Percentiles rank a stretch among this genome's conserved stretches.
Conservation (phyloP, 495 filamentous ascomycete species). For the Aspergillus indologenus region DNA sequence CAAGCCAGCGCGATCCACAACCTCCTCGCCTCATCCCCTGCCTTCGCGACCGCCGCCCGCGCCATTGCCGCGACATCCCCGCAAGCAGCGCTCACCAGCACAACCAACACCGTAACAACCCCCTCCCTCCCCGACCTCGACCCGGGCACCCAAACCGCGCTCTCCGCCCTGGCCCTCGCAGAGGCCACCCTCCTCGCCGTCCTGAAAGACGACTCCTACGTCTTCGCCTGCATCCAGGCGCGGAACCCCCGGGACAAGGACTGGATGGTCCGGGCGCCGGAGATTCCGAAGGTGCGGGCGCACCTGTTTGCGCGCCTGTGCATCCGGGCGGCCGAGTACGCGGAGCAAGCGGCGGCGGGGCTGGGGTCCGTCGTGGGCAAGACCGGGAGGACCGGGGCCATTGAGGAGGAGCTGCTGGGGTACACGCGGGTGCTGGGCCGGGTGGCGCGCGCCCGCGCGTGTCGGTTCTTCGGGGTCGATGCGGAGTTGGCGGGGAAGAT, state of each 20-base stretch:
- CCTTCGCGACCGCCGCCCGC: slow-evolving; percentile 15
- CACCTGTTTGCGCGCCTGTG: slow-evolving; percentile 84
- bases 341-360: slow-evolving; percentile 48
- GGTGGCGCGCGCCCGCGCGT: slow-evolving; percentile 75
- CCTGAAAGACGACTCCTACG: slow-evolving; percentile 90
- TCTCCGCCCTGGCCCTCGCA: slow-evolving; percentile 71
- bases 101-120: slow-evolving; percentile 8
- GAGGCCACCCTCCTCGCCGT: slow-evolving; percentile 89
- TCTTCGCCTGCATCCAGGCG: slow-evolving; percentile 69
- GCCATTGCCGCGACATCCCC: slow-evolving; percentile 23
- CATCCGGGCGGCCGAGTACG: slow-evolving; percentile 60
- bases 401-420: slow-evolving; percentile 59
- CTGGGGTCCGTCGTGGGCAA: slow-evolving; percentile 39
- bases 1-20: slow-evolving; percentile 74
- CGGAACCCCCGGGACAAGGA: slow-evolving; percentile 77
- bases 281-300: slow-evolving; percentile 83
- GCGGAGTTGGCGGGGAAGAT: slow-evolving; percentile 77
- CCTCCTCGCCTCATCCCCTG: slow-evolving; percentile 49
- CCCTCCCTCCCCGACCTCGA: slow-evolving; percentile 55
- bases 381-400: slow-evolving; percentile 19
- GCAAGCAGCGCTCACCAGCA: slow-evolving; percentile 1
- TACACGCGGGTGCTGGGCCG: slow-evolving; percentile 73
- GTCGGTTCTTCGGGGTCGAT: slow-evolving; percentile 86
- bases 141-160: slow-evolving; percentile 61
- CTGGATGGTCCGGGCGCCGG: slow-evolving; percentile 88